Conservation (phyloP, 768 basidiomycete genomes). For the Boletellus ananas region DNA sequence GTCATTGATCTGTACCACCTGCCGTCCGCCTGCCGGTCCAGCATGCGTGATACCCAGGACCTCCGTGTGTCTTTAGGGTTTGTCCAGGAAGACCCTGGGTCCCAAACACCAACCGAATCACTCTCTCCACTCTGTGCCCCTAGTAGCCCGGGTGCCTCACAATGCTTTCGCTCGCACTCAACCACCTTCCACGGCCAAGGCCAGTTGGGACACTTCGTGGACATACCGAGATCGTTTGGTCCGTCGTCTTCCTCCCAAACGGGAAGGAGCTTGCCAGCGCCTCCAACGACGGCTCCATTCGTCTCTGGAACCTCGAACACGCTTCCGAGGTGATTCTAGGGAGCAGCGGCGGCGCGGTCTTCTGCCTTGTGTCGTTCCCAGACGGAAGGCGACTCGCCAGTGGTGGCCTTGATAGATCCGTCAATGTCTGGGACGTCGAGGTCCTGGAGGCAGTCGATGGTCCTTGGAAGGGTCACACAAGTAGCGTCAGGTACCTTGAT, state of each 20-base stretch:
- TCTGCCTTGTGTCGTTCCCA: constrained; percentile 26
- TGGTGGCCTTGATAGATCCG: constrained; percentile 29
- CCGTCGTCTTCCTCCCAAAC: constrained; percentile 26
- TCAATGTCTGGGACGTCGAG: constrained; percentile 31
- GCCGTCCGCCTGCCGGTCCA: constrained; percentile 31
- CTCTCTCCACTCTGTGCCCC: constrained; percentile 21
- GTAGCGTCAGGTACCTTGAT: constrained; percentile 28
- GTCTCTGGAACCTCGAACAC: constrained; percentile 27
- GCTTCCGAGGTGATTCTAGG: constrained; percentile 24
- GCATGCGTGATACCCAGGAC: constrained; percentile 30
- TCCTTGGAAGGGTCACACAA: constrained; percentile 24
- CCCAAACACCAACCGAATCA: constrained; percentile 21
- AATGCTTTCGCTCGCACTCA: constrained; percentile 31
- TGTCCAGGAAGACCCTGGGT: constrained; percentile 25
- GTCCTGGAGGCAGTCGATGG: constrained; percentile 9
- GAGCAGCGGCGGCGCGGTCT: constrained; percentile 19
- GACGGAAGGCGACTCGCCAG: constrained; percentile 27
- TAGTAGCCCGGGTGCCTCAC: constrained; percentile 25
- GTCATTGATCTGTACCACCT: constrained; percentile 32
- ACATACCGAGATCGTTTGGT: constrained; percentile 29
- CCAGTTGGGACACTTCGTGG: constrained; percentile 22
- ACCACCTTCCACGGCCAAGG: constrained; percentile 24
- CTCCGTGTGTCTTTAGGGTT: constrained; percentile 30
- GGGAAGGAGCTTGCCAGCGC: constrained; percentile 25
- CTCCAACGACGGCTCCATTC: constrained; percentile 30